Percentiles rank a stretch among this genome's conserved stretches.
Evolutionary conservation across 257 asterid species (phyloP).

Genomic region (Solanum sejunctum): DNA sequence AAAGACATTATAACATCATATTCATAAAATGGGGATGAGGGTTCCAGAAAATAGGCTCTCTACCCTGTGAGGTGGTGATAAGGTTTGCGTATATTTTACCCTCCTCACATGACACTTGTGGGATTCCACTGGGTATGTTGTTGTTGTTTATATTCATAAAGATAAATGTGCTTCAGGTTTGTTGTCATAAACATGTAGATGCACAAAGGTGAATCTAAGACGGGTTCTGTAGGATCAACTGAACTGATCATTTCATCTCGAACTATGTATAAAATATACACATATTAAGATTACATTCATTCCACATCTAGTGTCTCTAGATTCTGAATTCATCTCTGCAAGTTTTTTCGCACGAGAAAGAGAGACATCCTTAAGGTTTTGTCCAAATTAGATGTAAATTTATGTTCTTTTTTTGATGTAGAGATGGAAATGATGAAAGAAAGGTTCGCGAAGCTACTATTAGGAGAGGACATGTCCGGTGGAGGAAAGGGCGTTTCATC

Average conservation of each 20-base stretch:
- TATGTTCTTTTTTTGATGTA: slow-evolving; percentile 1
- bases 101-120: too few species aligned
- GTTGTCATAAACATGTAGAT: neutral
- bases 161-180: too few species aligned
- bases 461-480: slow-evolving; percentile 95
- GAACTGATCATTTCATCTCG: neutral
- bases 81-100: too few species aligned
- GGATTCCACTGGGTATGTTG: too few species aligned
- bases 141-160: too few species aligned
- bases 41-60: too few species aligned
- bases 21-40: too few species aligned
- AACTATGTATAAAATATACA: neutral
- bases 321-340: neutral
- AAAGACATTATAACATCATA: neutral
- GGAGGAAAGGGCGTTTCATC: slow-evolving; percentile 93
- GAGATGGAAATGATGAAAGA: slow-evolving; percentile 74
- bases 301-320: neutral
- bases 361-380: neutral
- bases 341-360: neutral
- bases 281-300: neutral
- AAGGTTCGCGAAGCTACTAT: slow-evolving; percentile 59
- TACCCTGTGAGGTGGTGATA: too few species aligned
- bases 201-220: neutral
- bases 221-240: neutral
- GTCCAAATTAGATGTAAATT: neutral